Base-by-base conservation (phyloP, 2,329 filamentous ascomycete species). In the Fusarium beomiforme region DNA sequence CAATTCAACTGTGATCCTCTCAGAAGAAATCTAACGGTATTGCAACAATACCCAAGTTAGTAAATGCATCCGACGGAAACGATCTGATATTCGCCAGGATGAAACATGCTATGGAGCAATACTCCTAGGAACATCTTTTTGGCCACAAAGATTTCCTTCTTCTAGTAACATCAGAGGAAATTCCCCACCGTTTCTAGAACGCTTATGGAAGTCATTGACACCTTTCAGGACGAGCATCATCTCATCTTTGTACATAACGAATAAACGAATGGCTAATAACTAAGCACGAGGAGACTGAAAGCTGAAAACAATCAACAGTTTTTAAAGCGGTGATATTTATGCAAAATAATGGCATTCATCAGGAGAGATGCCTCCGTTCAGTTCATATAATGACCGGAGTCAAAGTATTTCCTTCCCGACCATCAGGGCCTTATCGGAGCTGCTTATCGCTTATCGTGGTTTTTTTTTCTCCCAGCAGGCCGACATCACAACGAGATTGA, bases 401-500 rank as follows among this genome's bases (percentile, higher is more conserved):
- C 46, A 42, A 44, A 31, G 67, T 76, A 76, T 73, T 76, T 75
- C 74, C 74, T 65, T 67, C 47, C 74, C 74, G 71, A 43, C 11
- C 31, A 9, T 36, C 47, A 43, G 43, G 64, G 21, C 46, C 71
- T 76, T 76, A 76, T 76, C 75, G 70, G 60, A 50, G 23, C 26
- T 36, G 37, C 49, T 46, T 56, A 39, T 58, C 51, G 63, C 64
- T 67, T 67, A 47, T 58, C 57, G 64, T 63, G 53, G 23, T 55
- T 65, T 61, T 72, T 73, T 76, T 29, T 76, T 68, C 71, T 46
- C 64, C 55, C 51, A 62, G 51, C 47, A 29, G 34, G 33, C 64
- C 54, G 54, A 64, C 33, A 71, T 67, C 56, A 63, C 57, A 37
- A 54, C 51, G 47, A 67, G 55, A 55, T 55, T 33, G 47, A 59